Base-by-base conservation (phyloP, 176 grass and related monocot species). In the Eragrostis curvula region DNA sequence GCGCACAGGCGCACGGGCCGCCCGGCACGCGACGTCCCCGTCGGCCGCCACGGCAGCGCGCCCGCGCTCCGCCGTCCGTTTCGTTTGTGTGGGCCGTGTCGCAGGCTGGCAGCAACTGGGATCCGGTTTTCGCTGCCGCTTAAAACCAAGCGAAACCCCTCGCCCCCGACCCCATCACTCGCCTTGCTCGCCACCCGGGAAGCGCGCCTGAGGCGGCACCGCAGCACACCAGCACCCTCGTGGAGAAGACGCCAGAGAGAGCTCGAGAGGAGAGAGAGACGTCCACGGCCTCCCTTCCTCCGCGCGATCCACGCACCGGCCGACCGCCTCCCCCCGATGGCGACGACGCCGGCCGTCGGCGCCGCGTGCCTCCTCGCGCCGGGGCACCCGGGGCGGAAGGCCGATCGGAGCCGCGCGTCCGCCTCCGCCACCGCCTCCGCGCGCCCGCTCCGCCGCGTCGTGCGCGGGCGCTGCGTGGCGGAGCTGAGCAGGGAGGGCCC, bases 401-500 rank as follows among this genome's bases (percentile, higher is more conserved):
- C 60, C 62, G 49, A 61, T 21, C 43, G 27, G 53, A 61, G 5
- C 58, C 58, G 24, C 56, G 9, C 56, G n/a, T 20, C 1, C 44
- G 23, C 25, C 58, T 25, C 57, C 66, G 51, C 10, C 20, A 12
- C 56, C 21, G 56, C 57, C 2, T 43, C 17, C 36, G 47, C 57
- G 57, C 66, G 51, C 10, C 27, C 62, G 29, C 81, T 71, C 52
- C 57, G 17, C 65, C 72, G 44, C 24, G 3, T 64, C 62, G 0
- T 77, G 69, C 62, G 46, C 25, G 7, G 71, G 64, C 74, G 60
- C 13, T 90, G 84, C 84, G 79, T 86, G n/a, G 88, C 79, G 23
- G 88, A 90, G 84, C 67, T 85, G 9, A 90, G 79, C 84, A 83
- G 73, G 79, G 84, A 83, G 43, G 56, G 67, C 2, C 68, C 74